These are phyloP conservation scores for Kodamaea hsintzibuensis DNA, from an alignment of 805 yeast species.

Conservation along the genomic window DNA sequence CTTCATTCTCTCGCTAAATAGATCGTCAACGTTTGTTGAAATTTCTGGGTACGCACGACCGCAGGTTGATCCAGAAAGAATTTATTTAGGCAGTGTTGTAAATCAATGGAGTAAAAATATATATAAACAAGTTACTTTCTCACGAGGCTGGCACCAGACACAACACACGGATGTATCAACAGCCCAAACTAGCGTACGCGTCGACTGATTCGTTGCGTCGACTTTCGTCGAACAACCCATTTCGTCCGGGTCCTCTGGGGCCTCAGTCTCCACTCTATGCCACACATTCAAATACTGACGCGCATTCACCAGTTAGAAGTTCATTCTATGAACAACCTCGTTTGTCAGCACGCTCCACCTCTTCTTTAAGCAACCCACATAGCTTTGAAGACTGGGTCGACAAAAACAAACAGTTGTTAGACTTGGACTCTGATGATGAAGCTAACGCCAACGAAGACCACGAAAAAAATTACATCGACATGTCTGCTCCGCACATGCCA, in stretches of 20 bases:
- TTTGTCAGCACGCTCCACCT: conserved; percentile 1
- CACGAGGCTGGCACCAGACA: neutral
- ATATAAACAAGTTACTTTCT: neutral
- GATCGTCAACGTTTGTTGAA: neutral
- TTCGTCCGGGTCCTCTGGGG: conserved; percentile 41
- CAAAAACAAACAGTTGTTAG: conserved; percentile 41
- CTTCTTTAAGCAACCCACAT: conserved; percentile 4
- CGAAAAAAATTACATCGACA: conserved; percentile 10
- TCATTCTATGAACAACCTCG: conserved; percentile 9
- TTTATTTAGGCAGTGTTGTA: neutral
- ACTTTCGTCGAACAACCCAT: conserved; percentile 72
- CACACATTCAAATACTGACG: neutral
- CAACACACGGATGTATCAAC: conserved; percentile 36
- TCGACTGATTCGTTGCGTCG: conserved; percentile 42
- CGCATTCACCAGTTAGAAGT: conserved; percentile 1
- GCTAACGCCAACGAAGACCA: conserved; percentile 20
- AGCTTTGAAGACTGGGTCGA: conserved; percentile 61
- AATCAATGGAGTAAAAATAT: neutral
- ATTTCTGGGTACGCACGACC: neutral
- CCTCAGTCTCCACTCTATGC: conserved; percentile 3
- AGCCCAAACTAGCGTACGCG: conserved; percentile 34
- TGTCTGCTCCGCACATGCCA: conserved; percentile 21
- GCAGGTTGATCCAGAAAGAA: neutral
- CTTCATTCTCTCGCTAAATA: neutral
- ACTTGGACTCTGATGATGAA: conserved; percentile 42